Base-by-base conservation (phyloP, 495 filamentous ascomycete species). In the Xylaria flabelliformis region DNA sequence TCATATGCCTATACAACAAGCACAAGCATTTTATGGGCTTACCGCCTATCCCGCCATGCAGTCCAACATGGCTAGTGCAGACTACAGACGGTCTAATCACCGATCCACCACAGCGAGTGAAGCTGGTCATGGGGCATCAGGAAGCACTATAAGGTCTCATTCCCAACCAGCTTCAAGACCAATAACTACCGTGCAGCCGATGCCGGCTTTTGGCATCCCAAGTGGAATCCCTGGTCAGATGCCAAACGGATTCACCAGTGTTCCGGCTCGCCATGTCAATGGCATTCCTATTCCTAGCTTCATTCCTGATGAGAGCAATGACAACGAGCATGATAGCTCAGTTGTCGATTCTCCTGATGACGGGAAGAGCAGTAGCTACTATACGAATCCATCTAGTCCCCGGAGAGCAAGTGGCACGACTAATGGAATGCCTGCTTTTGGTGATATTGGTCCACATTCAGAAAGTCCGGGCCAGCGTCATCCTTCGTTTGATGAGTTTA, bases 101-200 rank as follows among this genome's bases (percentile, higher is more conserved):
- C 80, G 87, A 71, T 83, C 83, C 9, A 73, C 80, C 7, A 75
- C 78, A 8, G 74, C 79, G 13, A 79, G 75, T 44, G 85, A 86
- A 21, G 71, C 83, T n/a, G 81, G 78, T 19, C 66, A 78, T 67
- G 74, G 76, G 36, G 69, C 76, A 69, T 80, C 81, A 61, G 83
- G 80, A 51, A 85, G 85, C 68, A 73, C 84, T 29, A 77, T 88
- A 71, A 83, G 87, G 69, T 89, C 87, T 62, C 87, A 89, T 75
- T 89, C 87, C 39, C 87, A 88, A 74, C 87, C 87, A 67, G 86
- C 87, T 7, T 82, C 83, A 48, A 82, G 87, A 50, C 83, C 82
- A 8, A 70, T 68, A 62, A 29, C 71, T 42, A 70, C 58, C 46
- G 66, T 74, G 4, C 75, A 67, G 17, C 50, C 46, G 34, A 56